These are phyloP conservation scores for Phlebiopsis flavidoalba DNA, from an alignment of 768 basidiomycete genomes.

Conservation along the genomic window DNA sequence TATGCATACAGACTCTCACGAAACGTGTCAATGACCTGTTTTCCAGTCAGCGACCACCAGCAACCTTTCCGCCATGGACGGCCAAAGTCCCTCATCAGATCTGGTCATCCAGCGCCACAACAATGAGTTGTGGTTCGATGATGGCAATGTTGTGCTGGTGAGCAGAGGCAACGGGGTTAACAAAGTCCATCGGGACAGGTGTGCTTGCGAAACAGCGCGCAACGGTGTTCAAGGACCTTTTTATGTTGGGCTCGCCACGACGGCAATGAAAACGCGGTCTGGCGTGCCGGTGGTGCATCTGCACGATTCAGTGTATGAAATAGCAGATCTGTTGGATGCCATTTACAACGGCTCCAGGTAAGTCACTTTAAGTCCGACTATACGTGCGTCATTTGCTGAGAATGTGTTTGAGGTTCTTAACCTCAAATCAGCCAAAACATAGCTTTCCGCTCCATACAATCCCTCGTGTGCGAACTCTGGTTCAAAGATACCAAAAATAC, in stretches of 20 bases:
- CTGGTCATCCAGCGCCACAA: not conserved
- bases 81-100: too few species aligned
- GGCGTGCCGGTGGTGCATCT: constrained; percentile 1
- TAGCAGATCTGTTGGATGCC: not conserved
- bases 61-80: too few species aligned
- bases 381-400: not conserved
- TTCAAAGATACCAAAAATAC: not conserved
- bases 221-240: constrained; percentile 61
- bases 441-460: not conserved
- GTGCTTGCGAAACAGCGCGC: not conserved
- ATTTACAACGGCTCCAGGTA: constrained; percentile 1
- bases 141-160: constrained; percentile 3
- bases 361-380: not conserved
- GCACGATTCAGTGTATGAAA: not conserved
- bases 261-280: not conserved
- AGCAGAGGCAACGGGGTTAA: not conserved
- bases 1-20: too few species aligned
- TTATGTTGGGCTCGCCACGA: constrained; percentile 39
- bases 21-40: too few species aligned
- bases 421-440: not conserved
- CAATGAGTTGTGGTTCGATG: constrained; percentile 3
- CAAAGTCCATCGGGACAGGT: constrained; percentile 1
- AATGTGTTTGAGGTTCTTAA: not conserved
- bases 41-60: too few species aligned
- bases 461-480: not conserved